These are phyloP conservation scores for Kodamaea kaohsiungensis DNA, from an alignment of 805 yeast species.

Conservation along the genomic window DNA sequence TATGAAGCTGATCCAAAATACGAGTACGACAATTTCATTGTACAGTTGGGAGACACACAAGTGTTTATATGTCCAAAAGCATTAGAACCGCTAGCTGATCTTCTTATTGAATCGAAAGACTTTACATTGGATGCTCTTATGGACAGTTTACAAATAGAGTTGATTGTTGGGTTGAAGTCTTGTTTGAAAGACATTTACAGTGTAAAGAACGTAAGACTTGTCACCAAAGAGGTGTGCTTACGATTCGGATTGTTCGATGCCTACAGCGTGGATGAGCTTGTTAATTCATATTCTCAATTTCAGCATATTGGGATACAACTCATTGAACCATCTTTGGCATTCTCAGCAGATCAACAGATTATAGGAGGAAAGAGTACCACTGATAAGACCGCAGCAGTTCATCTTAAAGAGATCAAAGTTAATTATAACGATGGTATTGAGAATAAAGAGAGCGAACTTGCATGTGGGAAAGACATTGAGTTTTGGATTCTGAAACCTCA, in stretches of 20 bases:
- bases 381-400: conserved; percentile 29
- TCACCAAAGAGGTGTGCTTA: conserved; percentile 41
- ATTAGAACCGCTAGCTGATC: conserved; percentile 36
- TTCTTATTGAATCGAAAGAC: conserved; percentile 35
- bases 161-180: conserved; percentile 46
- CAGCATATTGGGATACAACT: conserved; percentile 15
- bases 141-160: conserved; percentile 65
- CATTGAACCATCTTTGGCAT: conserved; percentile 36
- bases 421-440: neutral
- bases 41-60: conserved; percentile 54
- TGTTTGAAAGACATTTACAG: conserved; percentile 32
- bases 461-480: conserved; percentile 31
- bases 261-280: neutral
- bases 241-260: conserved; percentile 34
- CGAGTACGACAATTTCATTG: conserved; percentile 55
- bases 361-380: conserved; percentile 7
- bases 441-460: conserved; percentile 8
- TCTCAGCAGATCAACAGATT: conserved; percentile 21
- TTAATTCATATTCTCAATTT: neutral
- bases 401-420: conserved; percentile 24
- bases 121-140: conserved; percentile 50
- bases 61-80: conserved; percentile 49
- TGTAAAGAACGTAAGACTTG: conserved; percentile 48
- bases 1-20: conserved; percentile 35
- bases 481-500: conserved; percentile 32